These are phyloP conservation scores for Spergularia bocconei DNA, from an alignment of 148 eudicot species.

Conservation along the genomic window DNA sequence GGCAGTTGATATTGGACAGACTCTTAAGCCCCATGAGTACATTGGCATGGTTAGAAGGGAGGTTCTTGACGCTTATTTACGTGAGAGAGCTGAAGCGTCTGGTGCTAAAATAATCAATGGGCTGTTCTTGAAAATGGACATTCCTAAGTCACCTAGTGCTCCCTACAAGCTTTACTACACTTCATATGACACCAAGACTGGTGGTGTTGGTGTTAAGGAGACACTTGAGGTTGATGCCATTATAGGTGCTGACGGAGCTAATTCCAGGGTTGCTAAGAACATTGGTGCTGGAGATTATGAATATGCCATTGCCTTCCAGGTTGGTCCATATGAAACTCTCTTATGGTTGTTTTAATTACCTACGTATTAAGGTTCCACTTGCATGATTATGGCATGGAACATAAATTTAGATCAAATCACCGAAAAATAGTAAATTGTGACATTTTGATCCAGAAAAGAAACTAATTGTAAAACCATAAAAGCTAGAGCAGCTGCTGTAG, in stretches of 20 bases:
- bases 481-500: too few relatives aligned
- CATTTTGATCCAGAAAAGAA: too few relatives aligned
- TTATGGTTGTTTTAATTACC: too few relatives aligned
- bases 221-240: constrained; percentile 84
- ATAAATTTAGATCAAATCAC: too few relatives aligned
- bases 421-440: too few relatives aligned
- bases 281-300: constrained; percentile 93
- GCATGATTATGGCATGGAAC: too few relatives aligned
- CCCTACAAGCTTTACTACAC: constrained; percentile 78
- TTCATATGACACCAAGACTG: constrained; percentile 64
- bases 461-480: too few relatives aligned
- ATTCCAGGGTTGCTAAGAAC: constrained; percentile 85
- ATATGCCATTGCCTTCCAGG: constrained; percentile 96
- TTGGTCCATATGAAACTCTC: neutral
- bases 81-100: constrained; percentile 69
- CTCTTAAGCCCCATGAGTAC: constrained; percentile 91
- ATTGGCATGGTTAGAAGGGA: constrained; percentile 98
- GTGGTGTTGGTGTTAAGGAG: constrained; percentile 56
- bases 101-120: constrained; percentile 86
- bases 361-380: too few relatives aligned
- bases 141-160: constrained; percentile 35
- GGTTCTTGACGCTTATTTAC: constrained; percentile 70
- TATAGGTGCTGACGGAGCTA: constrained; percentile 96
- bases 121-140: constrained; percentile 78
- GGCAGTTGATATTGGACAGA: constrained; percentile 85